These are phyloP conservation scores for Agmasoma carcini DNA, from an alignment of 371 early-diverging fungal species.

Conservation along the genomic window DNA sequence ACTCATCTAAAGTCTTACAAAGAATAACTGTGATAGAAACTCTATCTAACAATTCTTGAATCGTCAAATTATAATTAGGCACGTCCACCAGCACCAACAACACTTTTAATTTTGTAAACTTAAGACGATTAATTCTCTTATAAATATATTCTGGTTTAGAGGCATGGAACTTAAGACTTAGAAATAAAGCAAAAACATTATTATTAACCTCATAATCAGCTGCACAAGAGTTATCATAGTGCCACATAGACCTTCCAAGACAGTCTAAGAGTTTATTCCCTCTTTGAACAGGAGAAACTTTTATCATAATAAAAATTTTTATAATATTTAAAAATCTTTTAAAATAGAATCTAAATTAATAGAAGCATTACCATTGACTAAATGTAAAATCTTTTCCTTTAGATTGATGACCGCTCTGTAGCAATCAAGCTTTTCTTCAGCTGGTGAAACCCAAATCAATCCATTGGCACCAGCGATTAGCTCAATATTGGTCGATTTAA, in stretches of 20 bases:
- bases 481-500: constrained; percentile 59
- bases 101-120: constrained; percentile 32
- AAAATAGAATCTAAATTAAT: not conserved
- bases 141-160: constrained; percentile 49
- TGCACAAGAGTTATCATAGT: constrained; percentile 23
- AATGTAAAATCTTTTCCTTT: not conserved
- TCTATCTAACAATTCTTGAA: constrained; percentile 31
- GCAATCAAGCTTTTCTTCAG: not conserved
- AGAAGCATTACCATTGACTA: not conserved
- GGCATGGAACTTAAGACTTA: constrained; percentile 42
- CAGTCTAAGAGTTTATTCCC: constrained; percentile 37
- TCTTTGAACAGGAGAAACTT: constrained; percentile 31
- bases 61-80: constrained; percentile 16
- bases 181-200: constrained; percentile 35
- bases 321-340: not conserved
- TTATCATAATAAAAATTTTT: constrained; percentile 37
- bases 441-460: constrained; percentile 61
- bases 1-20: constrained; percentile 38
- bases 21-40: constrained; percentile 25
- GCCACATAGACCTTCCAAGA: constrained; percentile 31
- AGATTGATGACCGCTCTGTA: not conserved
- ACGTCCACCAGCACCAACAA: constrained; percentile 38
- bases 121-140: constrained; percentile 34
- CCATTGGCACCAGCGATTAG: constrained; percentile 85
- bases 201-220: constrained; percentile 45